Conservation (phyloP, 148 eudicot species). For the Polygonum maritimum region DNA sequence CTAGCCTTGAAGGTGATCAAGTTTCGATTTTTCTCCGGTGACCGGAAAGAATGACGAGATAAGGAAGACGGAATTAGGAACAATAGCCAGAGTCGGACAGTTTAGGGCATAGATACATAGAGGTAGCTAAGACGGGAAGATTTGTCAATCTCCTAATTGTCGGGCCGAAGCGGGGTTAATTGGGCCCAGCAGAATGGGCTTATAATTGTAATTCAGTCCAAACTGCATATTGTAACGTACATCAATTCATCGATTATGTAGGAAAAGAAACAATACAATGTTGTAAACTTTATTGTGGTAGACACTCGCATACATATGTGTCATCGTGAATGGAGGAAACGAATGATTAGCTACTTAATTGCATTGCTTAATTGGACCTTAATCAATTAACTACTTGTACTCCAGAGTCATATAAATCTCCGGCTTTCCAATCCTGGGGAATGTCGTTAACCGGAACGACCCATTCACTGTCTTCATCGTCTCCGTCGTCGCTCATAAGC, state of each 20-base stretch:
- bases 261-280: not conserved
- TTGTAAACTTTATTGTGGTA: not conserved
- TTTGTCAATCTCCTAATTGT: not conserved
- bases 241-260: not conserved
- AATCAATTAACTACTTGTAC: slow-evolving; percentile 38
- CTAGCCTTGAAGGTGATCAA: not conserved
- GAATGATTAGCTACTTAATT: not conserved
- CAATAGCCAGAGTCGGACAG: not conserved
- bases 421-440: slow-evolving; percentile 62
- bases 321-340: not conserved
- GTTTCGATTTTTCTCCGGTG: not conserved
- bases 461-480: slow-evolving; percentile 51
- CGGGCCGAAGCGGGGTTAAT: not conserved
- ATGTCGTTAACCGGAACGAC: slow-evolving; percentile 50
- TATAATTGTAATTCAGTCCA: not conserved
- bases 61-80: not conserved
- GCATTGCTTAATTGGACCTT: not conserved
- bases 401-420: slow-evolving; percentile 66
- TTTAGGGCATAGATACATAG: slow-evolving; percentile 1
- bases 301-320: not conserved
- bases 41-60: slow-evolving; percentile 7
- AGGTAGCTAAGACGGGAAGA: not conserved
- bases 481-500: slow-evolving; percentile 57
- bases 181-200: not conserved
- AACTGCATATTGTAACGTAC: not conserved